These are phyloP conservation scores for Nicotiana noctiflora DNA, from an alignment of 257 asterid species.

Conservation along the genomic window DNA sequence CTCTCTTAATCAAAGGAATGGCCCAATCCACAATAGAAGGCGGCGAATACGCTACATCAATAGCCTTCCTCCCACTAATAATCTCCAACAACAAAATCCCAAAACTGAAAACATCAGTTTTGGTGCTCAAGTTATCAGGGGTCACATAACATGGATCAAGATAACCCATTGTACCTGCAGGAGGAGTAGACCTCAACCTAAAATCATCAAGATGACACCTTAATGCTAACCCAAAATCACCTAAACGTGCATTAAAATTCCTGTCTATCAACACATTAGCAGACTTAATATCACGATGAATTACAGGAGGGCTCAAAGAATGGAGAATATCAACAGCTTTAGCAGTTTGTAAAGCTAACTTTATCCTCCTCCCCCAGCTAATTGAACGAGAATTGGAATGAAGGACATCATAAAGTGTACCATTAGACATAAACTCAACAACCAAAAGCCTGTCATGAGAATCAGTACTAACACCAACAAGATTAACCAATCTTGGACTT, in stretches of 20 bases:
- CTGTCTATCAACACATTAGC: constrained; percentile 73
- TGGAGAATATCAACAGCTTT: constrained; percentile 62
- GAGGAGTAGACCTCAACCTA: constrained; percentile 72
- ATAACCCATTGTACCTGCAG: constrained; percentile 96
- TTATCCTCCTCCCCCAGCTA: constrained; percentile 70
- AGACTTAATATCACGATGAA: constrained; percentile 79
- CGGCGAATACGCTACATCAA: constrained; percentile 65
- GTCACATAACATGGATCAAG: constrained; percentile 79
- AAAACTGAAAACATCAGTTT: constrained; percentile 75
- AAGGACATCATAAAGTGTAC: constrained; percentile 66
- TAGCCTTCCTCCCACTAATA: constrained; percentile 85
- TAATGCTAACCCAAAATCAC: constrained; percentile 81
- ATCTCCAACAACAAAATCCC: constrained; percentile 79
- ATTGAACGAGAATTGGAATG: constrained; percentile 56
- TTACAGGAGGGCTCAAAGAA: constrained; percentile 54
- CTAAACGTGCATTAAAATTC: constrained; percentile 63
- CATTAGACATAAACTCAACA: constrained; percentile 84
- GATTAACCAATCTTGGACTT: constrained; percentile 66
- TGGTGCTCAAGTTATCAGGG: constrained; percentile 69
- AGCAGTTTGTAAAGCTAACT: constrained; percentile 65
- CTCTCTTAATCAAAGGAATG: constrained; percentile 70
- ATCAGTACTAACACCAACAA: constrained; percentile 53
- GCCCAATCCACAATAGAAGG: constrained; percentile 90
- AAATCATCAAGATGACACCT: constrained; percentile 55
- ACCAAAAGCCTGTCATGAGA: constrained; percentile 55